Base-by-base conservation (phyloP, 2,329 filamentous ascomycete species). In the Neurospora sp. region DNA sequence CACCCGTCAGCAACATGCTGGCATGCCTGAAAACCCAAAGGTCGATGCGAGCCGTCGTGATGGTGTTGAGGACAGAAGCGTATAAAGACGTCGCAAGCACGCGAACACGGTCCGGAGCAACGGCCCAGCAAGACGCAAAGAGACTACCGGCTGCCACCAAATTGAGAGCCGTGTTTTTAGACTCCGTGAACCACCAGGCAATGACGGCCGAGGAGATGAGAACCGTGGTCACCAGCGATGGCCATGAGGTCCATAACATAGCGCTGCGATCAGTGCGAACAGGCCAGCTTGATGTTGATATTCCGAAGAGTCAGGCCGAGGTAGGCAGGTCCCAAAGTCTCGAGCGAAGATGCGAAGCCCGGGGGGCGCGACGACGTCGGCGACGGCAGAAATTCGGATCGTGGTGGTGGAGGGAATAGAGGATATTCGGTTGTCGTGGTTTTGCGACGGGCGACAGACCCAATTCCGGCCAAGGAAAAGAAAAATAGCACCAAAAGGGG, bases 1-100 rank as follows among this genome's bases (percentile, higher is more conserved):
- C 81, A 65, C 85, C 81, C 65, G 83, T 86, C 71, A 88, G 77
- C 67, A 86, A 77, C 85, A 88, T 87, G 73, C 82, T 86, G 70
- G 83, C 82, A 79, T 87, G 82, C 70, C 82, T 80, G 41, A 83
- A 72, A 36, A 85, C 75, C 72, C 86, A 76, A 36, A 81, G 79
- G 77, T 85, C 82, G 71, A 86, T 80, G 69, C 79, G 82, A 46
- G 83, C 77, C 69, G 81, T 76, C 70, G 80, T 78, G 73, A 82
- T 76, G 66, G 79, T 72, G 70, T 77, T 77, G 69, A 77, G 71
- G 69, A 74, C 75, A n/a, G 77, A 73, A 41, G 76, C 74, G 74
- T 80, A 82, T 65, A 80, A 66, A 66, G 77, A 77, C 70, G 77
- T 74, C 52, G 79, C 77, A 41, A 80, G 76, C 66, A 79, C 76